Percentiles rank a stretch among this genome's conserved stretches.
These are phyloP conservation scores for Arctium minus DNA, from an alignment of 129 eudicot genomes.

Conservation along the genomic window DNA sequence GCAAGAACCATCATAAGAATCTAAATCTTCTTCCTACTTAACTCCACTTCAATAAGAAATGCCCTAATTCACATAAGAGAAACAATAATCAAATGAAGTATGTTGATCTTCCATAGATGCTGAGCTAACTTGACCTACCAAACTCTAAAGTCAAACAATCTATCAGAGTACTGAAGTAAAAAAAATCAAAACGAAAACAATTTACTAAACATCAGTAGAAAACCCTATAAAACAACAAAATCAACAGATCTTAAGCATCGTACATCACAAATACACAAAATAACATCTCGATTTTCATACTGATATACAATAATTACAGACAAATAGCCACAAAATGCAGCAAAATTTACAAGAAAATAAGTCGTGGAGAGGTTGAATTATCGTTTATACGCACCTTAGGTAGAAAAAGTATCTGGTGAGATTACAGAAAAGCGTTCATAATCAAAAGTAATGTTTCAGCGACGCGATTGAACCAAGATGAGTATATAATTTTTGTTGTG, in stretches of 20 bases:
- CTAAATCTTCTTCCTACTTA: background rate
- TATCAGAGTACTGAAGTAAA: background rate
- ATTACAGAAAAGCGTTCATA: conserved; percentile 3
- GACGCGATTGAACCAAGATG: conserved; percentile 6
- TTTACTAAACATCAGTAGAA: background rate
- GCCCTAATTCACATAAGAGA: background rate
- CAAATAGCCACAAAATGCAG: conserved; percentile 2
- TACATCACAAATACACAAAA: background rate
- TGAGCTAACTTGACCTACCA: background rate
- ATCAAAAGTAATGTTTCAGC: background rate
- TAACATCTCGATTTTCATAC: background rate
- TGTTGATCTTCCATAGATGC: background rate
- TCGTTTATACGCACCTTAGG: conserved; percentile 17
- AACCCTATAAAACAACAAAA: conserved; percentile 5
- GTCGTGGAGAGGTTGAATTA: background rate
- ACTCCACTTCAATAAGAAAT: conserved; percentile 6
- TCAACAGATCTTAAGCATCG: conserved; percentile 9
- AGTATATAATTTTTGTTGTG: background rate
- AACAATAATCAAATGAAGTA: background rate
- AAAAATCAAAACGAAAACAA: background rate
- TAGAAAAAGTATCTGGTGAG: background rate
- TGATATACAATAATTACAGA: background rate
- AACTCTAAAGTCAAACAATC: conserved; percentile 1
- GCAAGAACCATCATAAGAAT: background rate
- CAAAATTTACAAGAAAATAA: background rate